Conservation (phyloP, 2,329 filamentous ascomycete genomes). For the Microthyrium microscopicum region DNA sequence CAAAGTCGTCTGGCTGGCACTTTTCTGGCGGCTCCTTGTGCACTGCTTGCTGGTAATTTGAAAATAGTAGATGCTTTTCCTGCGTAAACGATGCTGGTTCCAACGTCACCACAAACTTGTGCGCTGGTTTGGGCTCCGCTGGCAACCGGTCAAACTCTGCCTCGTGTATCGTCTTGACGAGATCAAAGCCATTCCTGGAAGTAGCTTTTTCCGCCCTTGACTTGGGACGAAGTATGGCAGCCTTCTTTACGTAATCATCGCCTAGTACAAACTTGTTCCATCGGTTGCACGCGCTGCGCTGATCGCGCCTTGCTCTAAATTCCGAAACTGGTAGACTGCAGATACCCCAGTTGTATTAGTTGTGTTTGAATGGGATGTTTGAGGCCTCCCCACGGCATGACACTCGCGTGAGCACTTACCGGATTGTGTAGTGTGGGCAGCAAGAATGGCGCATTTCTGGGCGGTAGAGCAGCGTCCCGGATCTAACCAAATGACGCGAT, state of each 20-base stretch:
- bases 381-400: conserved; percentile 1
- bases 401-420: too few species aligned
- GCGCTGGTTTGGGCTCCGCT: conserved; percentile 45
- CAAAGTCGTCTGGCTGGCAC: conserved; percentile 46
- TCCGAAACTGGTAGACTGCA: conserved; percentile 46
- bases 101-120: conserved; percentile 51
- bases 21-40: conserved; percentile 48
- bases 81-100: conserved; percentile 55
- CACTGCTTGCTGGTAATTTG: conserved; percentile 58
- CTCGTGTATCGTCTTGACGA: conserved; percentile 52
- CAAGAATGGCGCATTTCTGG: conserved; percentile 67
- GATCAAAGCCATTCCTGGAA: conserved; percentile 50
- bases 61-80: conserved; percentile 57
- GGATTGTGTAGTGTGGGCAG: conserved; percentile 80
- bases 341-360: too few species aligned
- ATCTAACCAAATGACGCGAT: conserved; percentile 17
- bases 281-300: conserved; percentile 58
- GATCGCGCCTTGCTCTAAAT: conserved; percentile 53
- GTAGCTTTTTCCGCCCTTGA: conserved; percentile 48
- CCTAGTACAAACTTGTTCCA: conserved; percentile 60
- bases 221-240: conserved; percentile 46
- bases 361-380: conserved; percentile 1
- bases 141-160: conserved; percentile 22
- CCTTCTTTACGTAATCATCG: conserved; percentile 47
- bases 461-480: conserved; percentile 52